Base-by-base conservation (phyloP, 345 rosid species). In the Streptanthus diversifolius region DNA sequence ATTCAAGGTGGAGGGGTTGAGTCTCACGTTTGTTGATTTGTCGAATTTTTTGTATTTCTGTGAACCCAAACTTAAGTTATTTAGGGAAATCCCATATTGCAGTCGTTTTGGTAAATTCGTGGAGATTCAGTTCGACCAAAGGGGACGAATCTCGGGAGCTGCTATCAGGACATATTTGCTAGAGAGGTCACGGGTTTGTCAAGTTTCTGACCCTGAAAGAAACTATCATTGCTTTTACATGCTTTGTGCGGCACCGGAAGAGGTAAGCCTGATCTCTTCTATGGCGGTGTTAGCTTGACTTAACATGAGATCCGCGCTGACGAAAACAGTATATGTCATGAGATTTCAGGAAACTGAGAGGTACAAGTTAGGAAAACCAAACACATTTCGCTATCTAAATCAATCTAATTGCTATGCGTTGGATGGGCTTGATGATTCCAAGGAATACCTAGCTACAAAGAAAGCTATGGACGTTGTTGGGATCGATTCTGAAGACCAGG, bases 51-150 rank as follows among this genome's bases (percentile, higher is more conserved):
- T 80, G 25, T 73, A 37, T 71, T 72, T 64, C 32, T 30, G 30
- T 70, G 57, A 66, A 68, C 32, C 64, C 48, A 59, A 5, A 7
- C 18, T 17, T 22, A 48, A 49, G 54, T 69, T 64, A 67, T 68
- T 74, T n/a, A n/a, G n/a, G n/a, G n/a, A n/a, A n/a, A n/a, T n/a
- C 33, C 68, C 67, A 54, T 76, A 53, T 68, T 77, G 81, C 85
- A 93, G 99, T 86, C 96, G 98, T 59, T 95, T 95, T 82, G 99
- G 99, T 78, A 95, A 95, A 81, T 95, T 95, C 24, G 99, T 95
- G 82, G 99, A 95, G 86, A 67, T 95, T 78, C 99, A 95, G 72
- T 95, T 91, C 53, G 93, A 95, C 75, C 75, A 79, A 60, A 78
- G 68, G 56, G 99, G 98, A 63, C 86, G 88, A 68, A 95, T 95